phyloP scores from a whole-genome alignment of 495 filamentous ascomycete genomes.

The Penicillium soppii region DNA sequence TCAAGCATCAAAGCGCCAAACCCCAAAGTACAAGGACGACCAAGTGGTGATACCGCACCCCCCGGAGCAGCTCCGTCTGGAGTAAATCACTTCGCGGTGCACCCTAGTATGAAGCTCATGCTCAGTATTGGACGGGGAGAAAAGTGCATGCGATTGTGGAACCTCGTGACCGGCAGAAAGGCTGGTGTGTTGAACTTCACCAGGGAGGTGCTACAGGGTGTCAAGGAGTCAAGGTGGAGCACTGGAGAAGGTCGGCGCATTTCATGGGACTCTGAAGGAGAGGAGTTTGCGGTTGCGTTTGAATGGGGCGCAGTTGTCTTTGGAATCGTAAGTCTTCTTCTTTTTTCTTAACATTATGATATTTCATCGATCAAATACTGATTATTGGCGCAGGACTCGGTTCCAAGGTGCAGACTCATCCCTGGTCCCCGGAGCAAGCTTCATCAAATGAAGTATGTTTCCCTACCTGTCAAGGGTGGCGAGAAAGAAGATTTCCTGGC shows the following conservation, averaged over 20 bases:
- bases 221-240: slow-evolving; percentile 72
- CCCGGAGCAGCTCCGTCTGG: slow-evolving; percentile 83
- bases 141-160: slow-evolving; percentile 91
- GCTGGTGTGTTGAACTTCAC: slow-evolving; percentile 86
- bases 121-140: slow-evolving; percentile 87
- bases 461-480: slow-evolving; percentile 39
- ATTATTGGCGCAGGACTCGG: slow-evolving; percentile 58
- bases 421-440: slow-evolving; percentile 73
- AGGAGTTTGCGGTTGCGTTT: slow-evolving; percentile 86
- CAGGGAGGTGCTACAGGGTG: slow-evolving; percentile 60
- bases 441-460: slow-evolving; percentile 74
- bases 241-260: slow-evolving; percentile 83
- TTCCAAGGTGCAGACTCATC: slow-evolving; percentile 68
- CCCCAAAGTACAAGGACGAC: slow-evolving; percentile 77
- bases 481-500: slow-evolving; percentile 57
- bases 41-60: slow-evolving; percentile 85
- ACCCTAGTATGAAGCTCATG: slow-evolving; percentile 95
- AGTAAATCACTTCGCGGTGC: slow-evolving; percentile 91
- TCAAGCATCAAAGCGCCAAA: slow-evolving; percentile 88
- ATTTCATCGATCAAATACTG: slow-evolving; percentile 10
- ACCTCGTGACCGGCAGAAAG: slow-evolving; percentile 93
- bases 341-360: not conserved
- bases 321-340: slow-evolving; percentile 58
- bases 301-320: slow-evolving; percentile 84
- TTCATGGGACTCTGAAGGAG: slow-evolving; percentile 70